A percentile compares a stretch with the other conserved stretches of the same genome.
Conservation (phyloP, 371 early-diverging fungal genomes). For the Enterospora canceri region DNA sequence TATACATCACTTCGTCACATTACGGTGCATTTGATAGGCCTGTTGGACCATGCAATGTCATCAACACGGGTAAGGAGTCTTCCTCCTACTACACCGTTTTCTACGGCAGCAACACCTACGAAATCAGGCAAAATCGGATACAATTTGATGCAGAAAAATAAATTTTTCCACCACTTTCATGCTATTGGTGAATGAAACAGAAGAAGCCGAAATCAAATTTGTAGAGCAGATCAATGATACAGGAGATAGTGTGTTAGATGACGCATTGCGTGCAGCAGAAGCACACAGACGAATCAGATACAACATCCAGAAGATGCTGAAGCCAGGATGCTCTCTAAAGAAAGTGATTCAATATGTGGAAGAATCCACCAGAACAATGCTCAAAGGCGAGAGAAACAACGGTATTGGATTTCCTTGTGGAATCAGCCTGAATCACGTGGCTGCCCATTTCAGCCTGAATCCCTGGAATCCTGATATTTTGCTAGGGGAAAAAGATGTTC, state of each 20-base stretch:
- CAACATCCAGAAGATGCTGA: conserved; percentile 67
- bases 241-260: conserved; percentile 59
- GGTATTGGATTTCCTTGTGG: conserved; percentile 98
- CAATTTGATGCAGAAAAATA: too few relatives aligned
- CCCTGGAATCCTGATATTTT: conserved; percentile 77
- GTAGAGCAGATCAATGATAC: conserved; percentile 3
- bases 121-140: not conserved
- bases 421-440: conserved; percentile 79
- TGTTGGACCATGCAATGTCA: conserved; percentile 21
- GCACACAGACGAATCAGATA: conserved; percentile 63
- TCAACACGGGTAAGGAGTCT: conserved; percentile 31
- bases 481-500: conserved; percentile 75
- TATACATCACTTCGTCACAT: conserved; percentile 35
- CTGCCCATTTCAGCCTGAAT: conserved; percentile 98
- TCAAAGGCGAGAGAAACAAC: conserved; percentile 64
- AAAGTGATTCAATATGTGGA: conserved; percentile 82
- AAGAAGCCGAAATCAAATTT: not conserved
- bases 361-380: conserved; percentile 73
- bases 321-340: conserved; percentile 85
- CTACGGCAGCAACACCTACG: not conserved
- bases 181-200: conserved; percentile 6
- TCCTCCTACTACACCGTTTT: not conserved
- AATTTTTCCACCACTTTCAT: conserved; percentile 3
- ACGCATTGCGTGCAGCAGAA: conserved; percentile 62
- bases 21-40: conserved; percentile 24